These are phyloP conservation scores for Suhomyces sp. DNA, from an alignment of 805 yeast genomes.

Conservation along the genomic window DNA sequence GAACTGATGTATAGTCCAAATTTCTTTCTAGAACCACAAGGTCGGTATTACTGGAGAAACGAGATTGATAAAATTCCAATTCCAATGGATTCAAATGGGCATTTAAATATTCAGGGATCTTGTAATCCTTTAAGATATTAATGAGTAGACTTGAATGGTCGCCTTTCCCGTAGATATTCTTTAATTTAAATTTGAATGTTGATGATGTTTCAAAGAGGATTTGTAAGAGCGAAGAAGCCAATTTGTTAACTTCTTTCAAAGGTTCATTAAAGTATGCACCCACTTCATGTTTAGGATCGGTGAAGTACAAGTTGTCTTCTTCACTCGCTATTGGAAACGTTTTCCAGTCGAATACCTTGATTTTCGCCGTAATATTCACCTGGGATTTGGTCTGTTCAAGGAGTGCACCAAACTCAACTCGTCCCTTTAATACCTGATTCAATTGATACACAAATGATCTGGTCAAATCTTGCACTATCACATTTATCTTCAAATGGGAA, in stretches of 20 bases:
- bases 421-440: slow-evolving; percentile 20
- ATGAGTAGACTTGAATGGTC: slow-evolving; percentile 50
- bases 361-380: slow-evolving; percentile 29
- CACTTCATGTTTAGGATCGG: slow-evolving; percentile 24
- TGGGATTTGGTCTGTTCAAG: not conserved
- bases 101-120: slow-evolving; percentile 36
- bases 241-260: slow-evolving; percentile 42
- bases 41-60: slow-evolving; percentile 56
- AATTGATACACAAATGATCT: slow-evolving; percentile 33
- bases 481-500: slow-evolving; percentile 17
- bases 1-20: slow-evolving; percentile 67
- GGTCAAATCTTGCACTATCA: slow-evolving; percentile 39
- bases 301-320: slow-evolving; percentile 40
- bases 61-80: slow-evolving; percentile 33
- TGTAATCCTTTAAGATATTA: slow-evolving; percentile 35
- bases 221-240: slow-evolving; percentile 51
- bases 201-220: slow-evolving; percentile 38
- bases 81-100: slow-evolving; percentile 36
- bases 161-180: slow-evolving; percentile 63
- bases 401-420: slow-evolving; percentile 5
- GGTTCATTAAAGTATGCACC: slow-evolving; percentile 47
- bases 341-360: slow-evolving; percentile 49
- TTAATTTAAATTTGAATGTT: slow-evolving; percentile 38
- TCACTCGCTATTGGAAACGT: slow-evolving; percentile 42
- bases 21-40: slow-evolving; percentile 77